Percentiles rank a stretch among this genome's conserved stretches.
phyloP scores from a whole-genome alignment of 2,329 filamentous ascomycete genomes.

The Fusarium sp. region DNA sequence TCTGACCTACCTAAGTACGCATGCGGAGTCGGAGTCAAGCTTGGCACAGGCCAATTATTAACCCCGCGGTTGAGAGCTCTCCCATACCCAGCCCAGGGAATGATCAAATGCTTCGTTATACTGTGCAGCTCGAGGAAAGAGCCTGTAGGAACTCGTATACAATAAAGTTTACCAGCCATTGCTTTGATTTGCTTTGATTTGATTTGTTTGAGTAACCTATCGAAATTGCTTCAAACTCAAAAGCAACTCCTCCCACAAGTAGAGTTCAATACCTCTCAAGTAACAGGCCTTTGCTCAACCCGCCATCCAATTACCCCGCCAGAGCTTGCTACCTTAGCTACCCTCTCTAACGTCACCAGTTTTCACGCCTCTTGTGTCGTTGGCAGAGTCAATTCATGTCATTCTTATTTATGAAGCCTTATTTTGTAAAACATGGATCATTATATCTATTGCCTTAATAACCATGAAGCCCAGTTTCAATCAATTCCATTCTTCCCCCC shows the following conservation, averaged over 20 bases:
- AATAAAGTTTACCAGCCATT: conserved; percentile 2
- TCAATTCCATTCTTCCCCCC: conserved; percentile 1
- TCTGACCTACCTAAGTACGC: background rate
- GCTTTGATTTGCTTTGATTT: background rate
- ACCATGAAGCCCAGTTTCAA: conserved; percentile 9
- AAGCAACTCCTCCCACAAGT: background rate
- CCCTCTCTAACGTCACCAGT: conserved; percentile 20
- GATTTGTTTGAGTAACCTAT: background rate
- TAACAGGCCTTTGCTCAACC: background rate
- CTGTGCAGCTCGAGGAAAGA: background rate
- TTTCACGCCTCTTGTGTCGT: background rate
- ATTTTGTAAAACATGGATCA: background rate
- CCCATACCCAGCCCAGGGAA: background rate
- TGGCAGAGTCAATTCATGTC: background rate
- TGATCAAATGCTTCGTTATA: background rate
- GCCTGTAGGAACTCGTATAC: background rate
- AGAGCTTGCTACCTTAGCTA: conserved; percentile 37
- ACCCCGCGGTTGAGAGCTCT: conserved; percentile 36
- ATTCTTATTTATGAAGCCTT: background rate
- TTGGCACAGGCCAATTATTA: conserved; percentile 4
- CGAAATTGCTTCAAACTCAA: conserved; percentile 15
- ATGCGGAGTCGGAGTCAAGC: conserved; percentile 23
- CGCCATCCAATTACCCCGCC: conserved; percentile 37
- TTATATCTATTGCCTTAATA: background rate
- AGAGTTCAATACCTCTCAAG: conserved; percentile 6